Base-by-base conservation (phyloP, 208 protist genomes). In the Leptomonas pyrrhocoris region DNA sequence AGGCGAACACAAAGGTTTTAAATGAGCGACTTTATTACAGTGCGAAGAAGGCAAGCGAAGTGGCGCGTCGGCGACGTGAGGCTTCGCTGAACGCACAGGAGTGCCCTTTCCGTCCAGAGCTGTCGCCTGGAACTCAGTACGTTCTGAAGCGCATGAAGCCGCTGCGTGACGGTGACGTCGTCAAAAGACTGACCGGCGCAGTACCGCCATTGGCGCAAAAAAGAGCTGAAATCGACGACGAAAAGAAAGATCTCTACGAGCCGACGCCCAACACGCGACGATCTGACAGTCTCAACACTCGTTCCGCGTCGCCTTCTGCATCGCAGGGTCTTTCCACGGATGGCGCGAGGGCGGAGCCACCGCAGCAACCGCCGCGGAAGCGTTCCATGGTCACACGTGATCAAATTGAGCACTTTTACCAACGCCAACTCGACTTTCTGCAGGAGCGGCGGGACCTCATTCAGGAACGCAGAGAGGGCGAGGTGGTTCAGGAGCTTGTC, bases 11-110 rank as follows among this genome's bases (percentile, higher is more conserved):
- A 21, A 55, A 86, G 55, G 43, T 46, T 43, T 77, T 89, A 45
- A 84, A 80, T 16, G 58, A 83, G 30, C 81, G 87, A 11, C 73
- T 92, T 4, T 90, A 92, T 80, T 79, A 92, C 62, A 68, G 63
- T 11, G 79, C 73, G 21, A 60, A 64, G 48, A 64, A 59, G 21
- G 61, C 63, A 16, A 25, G 48, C 16, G 74, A 83, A 51, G 79
- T 76, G n/a, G 31, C 68, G 9, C 64, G 81, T 62, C 84, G 84
- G 57, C 76, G 73, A 0, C 62, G 62, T 18, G 43, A 57, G 30
- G 66, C 58, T 2, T 65, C 54, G 36, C 50, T 69, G 34, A 69
- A 56, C 46, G 58, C 58, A n/a, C 68, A 18, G 19, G 77, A 91
- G 45, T 92, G 86, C 64, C 63, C 88, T 23, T 95, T 95, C 49